phyloP scores from a whole-genome alignment of 805 yeast species.

The Candida manassasensis region DNA sequence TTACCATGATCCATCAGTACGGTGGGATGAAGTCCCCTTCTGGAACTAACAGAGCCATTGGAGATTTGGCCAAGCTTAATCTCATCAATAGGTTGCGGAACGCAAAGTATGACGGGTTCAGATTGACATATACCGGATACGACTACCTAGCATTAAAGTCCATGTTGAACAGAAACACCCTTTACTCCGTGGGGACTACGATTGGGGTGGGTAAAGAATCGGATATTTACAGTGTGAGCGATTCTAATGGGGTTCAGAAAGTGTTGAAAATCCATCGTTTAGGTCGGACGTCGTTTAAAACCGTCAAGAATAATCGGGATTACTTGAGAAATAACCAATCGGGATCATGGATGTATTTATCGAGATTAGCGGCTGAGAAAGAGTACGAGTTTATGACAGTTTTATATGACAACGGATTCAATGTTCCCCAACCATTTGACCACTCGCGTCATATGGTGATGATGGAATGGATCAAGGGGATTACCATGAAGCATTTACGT shows the following conservation, averaged over 20 bases:
- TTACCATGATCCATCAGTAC: conserved; percentile 71
- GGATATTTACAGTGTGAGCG: conserved; percentile 83
- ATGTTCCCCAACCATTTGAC: conserved; percentile 86
- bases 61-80: conserved; percentile 83
- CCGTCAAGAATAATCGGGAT: conserved; percentile 92
- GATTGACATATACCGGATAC: conserved; percentile 82
- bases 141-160: conserved; percentile 89
- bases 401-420: conserved; percentile 67
- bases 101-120: conserved; percentile 92
- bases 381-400: conserved; percentile 87
- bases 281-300: conserved; percentile 89
- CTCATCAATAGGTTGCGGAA: conserved; percentile 75
- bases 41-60: conserved; percentile 71
- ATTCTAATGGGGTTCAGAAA: conserved; percentile 53
- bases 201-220: conserved; percentile 98
- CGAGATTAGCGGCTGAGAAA: conserved; percentile 85
- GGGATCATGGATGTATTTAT: conserved; percentile 88
- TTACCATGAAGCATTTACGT: conserved; percentile 78
- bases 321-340: conserved; percentile 72
- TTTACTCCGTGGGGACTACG: conserved; percentile 76
- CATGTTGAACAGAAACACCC: conserved; percentile 65
- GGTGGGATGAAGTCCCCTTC: conserved; percentile 74
- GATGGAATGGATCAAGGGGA: conserved; percentile 90
- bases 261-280: conserved; percentile 88
- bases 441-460: conserved; percentile 86